Evolutionary conservation across 148 eudicot genomes (phyloP).

Genomic region (Rhododendron williamsianum): DNA sequence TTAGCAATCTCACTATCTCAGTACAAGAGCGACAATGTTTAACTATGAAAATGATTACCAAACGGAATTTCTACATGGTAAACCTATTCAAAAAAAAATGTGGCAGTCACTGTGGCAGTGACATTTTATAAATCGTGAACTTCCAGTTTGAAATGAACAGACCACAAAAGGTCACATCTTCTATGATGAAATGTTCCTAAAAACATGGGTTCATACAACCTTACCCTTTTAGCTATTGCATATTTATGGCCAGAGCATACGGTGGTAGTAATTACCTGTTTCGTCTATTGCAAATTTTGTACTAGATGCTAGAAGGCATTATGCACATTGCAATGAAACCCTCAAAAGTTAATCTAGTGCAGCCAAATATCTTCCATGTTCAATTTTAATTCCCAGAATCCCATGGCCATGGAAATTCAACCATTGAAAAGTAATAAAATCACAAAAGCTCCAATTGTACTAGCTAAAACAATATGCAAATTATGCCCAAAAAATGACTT

Average conservation of each 20-base stretch:
- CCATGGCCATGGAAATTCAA: not conserved
- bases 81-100: not conserved
- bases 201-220: not conserved
- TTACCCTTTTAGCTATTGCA: not conserved
- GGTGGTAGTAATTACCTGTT: not conserved
- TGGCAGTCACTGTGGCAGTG: not conserved
- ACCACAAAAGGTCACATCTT: not conserved
- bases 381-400: not conserved
- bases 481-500: not conserved
- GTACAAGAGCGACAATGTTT: not conserved
- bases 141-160: not conserved
- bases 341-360: not conserved
- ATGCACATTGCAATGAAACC: not conserved
- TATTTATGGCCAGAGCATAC: not conserved
- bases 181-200: not conserved
- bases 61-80: not conserved
- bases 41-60: not conserved
- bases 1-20: conserved; percentile 8
- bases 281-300: not conserved
- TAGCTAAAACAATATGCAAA: not conserved
- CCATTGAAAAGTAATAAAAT: not conserved
- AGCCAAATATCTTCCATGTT: not conserved
- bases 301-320: not conserved
- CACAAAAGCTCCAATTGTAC: not conserved
- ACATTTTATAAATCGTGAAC: not conserved